Conservation (phyloP, 2,329 filamentous ascomycete genomes). For the Lecanosticta acicola region DNA sequence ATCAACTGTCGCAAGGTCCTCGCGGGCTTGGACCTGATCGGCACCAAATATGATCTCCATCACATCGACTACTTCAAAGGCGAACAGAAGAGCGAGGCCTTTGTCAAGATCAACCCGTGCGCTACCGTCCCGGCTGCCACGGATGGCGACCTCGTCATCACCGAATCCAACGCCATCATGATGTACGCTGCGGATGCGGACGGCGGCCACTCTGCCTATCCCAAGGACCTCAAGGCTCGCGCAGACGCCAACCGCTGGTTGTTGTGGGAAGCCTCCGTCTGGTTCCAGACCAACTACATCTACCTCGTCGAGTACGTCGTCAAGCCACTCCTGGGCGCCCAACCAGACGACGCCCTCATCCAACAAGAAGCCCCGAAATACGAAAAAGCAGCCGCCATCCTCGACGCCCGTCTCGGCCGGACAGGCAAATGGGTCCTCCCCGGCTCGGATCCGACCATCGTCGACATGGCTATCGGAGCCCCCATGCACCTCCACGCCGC, state of each 20-base stretch:
- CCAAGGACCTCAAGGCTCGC: conserved; percentile 37
- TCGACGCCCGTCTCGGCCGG: conserved; percentile 35
- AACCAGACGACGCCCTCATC: conserved; percentile 35
- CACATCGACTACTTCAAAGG: conserved; percentile 38
- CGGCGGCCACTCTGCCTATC: conserved; percentile 32
- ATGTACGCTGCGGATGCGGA: conserved; percentile 37
- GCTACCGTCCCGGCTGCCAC: conserved; percentile 38
- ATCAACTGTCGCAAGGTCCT: conserved; percentile 41
- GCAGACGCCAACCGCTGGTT: conserved; percentile 39
- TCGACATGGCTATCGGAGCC: conserved; percentile 39
- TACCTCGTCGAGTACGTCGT: conserved; percentile 40
- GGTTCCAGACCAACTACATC: conserved; percentile 39
- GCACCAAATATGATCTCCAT: conserved; percentile 34
- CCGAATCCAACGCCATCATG: conserved; percentile 41
- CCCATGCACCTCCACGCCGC: conserved; percentile 38
- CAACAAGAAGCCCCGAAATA: conserved; percentile 33
- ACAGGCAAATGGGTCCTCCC: conserved; percentile 34
- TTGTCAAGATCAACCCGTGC: conserved; percentile 35
- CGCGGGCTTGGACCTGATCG: conserved; percentile 36
- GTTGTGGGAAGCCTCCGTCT: conserved; percentile 39
- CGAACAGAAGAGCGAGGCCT: conserved; percentile 35
- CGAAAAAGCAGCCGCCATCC: conserved; percentile 34
- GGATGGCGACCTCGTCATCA: conserved; percentile 37
- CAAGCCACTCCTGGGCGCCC: conserved; percentile 35
- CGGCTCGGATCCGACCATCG: conserved; percentile 37